Base-by-base conservation (phyloP, 176 grass and related monocot genomes). In the Ampelocalamus luodianensis region DNA sequence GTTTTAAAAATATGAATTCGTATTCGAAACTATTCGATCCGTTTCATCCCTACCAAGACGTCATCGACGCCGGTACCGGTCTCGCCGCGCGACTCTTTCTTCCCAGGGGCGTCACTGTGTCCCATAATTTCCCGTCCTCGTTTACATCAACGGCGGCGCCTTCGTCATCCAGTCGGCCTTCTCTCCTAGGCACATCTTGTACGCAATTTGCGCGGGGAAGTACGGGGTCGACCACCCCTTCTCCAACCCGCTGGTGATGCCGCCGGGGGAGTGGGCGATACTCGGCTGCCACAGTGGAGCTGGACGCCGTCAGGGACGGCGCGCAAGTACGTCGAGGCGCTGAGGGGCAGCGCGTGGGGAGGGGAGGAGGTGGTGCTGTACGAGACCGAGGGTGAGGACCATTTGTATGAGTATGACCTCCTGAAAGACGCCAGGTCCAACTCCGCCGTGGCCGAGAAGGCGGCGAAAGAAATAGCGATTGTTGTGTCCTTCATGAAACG, bases 261-360 rank as follows among this genome's bases (percentile, higher is more conserved):
- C 73, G 16, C 5, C 54, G 55, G 65, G 9, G 74, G 74, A 88
- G 81, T 84, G 73, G 87, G 81, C 23, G 88, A 27, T 9, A 69
- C 87, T 82, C 46, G 77, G 73, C 5, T 93, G 89, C 60, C 50
- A 84, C 90, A 45, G 94, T 32, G 13, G 87, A 63, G 40, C 71
- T 26, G 4, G 91, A 96, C 64, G 60, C 82, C 14, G 5, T 93
- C 81, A 59, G 84, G 43, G 94, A 87, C 59, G 1, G 91, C 84
- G 0, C 77, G 67, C 60, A 34, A 3, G 37, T 96, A 96, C 78
- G 86, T 77, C 29, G 84, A 86, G 46, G 36, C 71, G 78, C 49
- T 93, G 72, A 87, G 86, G 89, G 89, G 34, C 0, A 88, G 91
- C 82, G 73, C 76, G 20, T 93, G 94, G 94, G 22, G 38, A 6